phyloP scores from a whole-genome alignment of 164 flowering plant genomes.

The Cinnamomum micranthum region DNA sequence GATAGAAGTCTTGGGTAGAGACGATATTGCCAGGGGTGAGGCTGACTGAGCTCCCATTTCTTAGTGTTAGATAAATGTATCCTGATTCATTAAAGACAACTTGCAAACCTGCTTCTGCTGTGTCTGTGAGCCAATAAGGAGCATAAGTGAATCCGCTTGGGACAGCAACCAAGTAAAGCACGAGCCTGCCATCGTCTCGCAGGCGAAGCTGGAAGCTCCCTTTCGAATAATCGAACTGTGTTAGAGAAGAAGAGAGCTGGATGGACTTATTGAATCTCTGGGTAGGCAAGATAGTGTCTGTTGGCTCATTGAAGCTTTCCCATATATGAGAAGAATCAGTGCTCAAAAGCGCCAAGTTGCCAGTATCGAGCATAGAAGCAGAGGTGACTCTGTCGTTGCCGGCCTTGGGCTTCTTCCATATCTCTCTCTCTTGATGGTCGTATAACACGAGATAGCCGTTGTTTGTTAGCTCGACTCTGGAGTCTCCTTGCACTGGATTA shows the following conservation, averaged over 20 bases:
- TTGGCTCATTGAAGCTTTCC: conserved; percentile 10
- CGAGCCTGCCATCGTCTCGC: conserved; percentile 27
- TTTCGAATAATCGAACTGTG: not conserved
- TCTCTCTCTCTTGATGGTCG: not conserved
- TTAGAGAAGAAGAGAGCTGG: not conserved
- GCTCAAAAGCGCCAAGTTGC: conserved; percentile 10
- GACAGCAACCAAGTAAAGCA: not conserved
- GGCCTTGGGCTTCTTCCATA: not conserved
- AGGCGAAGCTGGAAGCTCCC: conserved; percentile 28
- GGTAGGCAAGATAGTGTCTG: conserved; percentile 12
- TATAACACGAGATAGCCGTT: conserved; percentile 8
- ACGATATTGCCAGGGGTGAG: conserved; percentile 1
- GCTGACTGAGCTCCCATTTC: conserved; percentile 12
- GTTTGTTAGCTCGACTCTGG: conserved; percentile 15
- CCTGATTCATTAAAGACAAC: conserved; percentile 22
- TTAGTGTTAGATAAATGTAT: conserved; percentile 17
- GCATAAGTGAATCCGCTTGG: not conserved
- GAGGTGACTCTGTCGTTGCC: conserved; percentile 1
- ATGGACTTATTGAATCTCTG: not conserved
- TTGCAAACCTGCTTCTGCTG: not conserved
- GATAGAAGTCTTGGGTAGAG: conserved; percentile 21
- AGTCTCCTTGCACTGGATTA: conserved; percentile 12
- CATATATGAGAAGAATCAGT: not conserved
- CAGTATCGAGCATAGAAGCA: conserved; percentile 12
- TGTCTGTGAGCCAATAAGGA: conserved; percentile 1